Conservation (phyloP, 2,329 filamentous ascomycete species). For the Talaromyces albobiverticillius region DNA sequence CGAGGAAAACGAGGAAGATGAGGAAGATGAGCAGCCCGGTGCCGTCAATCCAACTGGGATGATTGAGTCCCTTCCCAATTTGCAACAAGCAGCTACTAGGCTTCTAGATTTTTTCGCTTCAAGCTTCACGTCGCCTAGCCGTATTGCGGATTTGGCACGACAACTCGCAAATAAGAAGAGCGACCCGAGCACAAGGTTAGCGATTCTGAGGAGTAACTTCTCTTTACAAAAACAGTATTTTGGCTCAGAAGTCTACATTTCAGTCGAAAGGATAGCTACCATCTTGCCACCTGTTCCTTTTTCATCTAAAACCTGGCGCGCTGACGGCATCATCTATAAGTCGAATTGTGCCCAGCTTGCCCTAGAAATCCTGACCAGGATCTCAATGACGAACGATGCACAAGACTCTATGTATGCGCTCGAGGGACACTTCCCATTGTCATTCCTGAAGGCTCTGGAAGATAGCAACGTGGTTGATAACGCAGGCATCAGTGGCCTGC, state of each 20-base stretch:
- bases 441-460: constrained; percentile 33
- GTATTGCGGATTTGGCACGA: constrained; percentile 28
- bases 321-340: constrained; percentile 38
- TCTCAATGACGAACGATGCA: constrained; percentile 19
- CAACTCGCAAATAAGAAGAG: constrained; percentile 27
- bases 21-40: no score
- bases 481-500: constrained; percentile 39
- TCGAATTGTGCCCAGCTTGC: constrained; percentile 45
- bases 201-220: constrained; percentile 24
- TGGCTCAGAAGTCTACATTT: constrained; percentile 34
- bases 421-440: constrained; percentile 31
- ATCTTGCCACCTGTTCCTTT: constrained; percentile 25
- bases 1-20: constrained; percentile 27
- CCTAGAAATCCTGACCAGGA: constrained; percentile 34
- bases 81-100: constrained; percentile 31
- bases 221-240: constrained; percentile 25
- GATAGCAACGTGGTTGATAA: constrained; percentile 12
- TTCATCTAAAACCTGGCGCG: constrained; percentile 27
- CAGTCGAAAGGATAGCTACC: constrained; percentile 26
- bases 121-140: constrained; percentile 22
- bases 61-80: constrained; percentile 37
- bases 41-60: no score
- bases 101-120: constrained; percentile 38
- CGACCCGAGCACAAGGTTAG: constrained; percentile 28
- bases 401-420: constrained; percentile 27